Conservation (phyloP, 202 grass and related monocot genomes). For the Brachypodium distachyon region DNA sequence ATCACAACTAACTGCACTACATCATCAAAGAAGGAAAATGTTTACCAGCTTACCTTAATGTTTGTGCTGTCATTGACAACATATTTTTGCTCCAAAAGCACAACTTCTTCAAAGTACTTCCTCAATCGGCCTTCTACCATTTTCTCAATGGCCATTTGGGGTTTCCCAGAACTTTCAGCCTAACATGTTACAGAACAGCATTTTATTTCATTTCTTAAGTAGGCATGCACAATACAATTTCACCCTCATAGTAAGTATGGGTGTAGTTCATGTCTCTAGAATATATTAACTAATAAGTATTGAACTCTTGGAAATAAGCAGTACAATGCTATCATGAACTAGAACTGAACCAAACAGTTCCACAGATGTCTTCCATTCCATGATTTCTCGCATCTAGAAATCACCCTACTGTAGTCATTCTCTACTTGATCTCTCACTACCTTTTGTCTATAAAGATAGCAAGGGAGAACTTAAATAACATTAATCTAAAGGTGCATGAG, state of each 20-base stretch:
- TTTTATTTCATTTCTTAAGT: constrained; percentile 6
- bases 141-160: constrained; percentile 92
- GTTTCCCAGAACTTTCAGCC: constrained; percentile 89
- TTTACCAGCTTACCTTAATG: constrained; percentile 47
- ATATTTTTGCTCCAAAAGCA: constrained; percentile 89
- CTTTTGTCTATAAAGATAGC: not conserved
- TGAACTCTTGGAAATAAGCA: not conserved
- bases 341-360: not conserved
- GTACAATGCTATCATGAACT: not conserved
- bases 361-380: not conserved
- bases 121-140: constrained; percentile 93
- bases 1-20: constrained; percentile 3
- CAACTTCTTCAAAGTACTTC: constrained; percentile 93
- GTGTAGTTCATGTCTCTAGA: too few relatives aligned
- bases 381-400: not conserved
- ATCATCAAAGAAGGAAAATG: not conserved
- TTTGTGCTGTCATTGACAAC: constrained; percentile 58
- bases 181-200: constrained; percentile 17
- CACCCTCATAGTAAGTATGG: not conserved
- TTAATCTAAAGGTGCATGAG: not conserved
- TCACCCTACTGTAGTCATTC: too few relatives aligned
- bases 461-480: not conserved
- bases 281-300: too few relatives aligned
- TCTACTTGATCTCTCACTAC: not conserved
- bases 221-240: not conserved